Base-by-base conservation (phyloP, 2,329 filamentous ascomycete species). In the Phyllosticta paracitricarpa region DNA sequence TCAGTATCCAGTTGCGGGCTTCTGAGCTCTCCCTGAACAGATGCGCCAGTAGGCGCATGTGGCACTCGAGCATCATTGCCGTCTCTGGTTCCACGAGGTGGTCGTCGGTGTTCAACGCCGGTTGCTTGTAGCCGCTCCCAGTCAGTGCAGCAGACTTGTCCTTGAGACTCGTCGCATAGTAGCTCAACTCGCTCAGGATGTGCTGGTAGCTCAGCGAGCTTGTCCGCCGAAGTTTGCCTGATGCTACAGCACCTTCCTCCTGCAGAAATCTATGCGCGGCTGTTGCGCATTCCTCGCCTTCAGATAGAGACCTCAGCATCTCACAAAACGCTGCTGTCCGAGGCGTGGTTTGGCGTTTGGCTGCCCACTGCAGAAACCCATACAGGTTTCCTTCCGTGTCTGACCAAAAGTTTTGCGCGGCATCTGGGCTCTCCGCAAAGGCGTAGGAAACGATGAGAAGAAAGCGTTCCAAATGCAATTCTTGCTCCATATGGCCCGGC, bases 291-390 rank as follows among this genome's bases (percentile, higher is more conserved):
- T 89, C 84, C 59, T 90, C 84, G 58, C 91, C 91, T 58, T 87
- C 86, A 0, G 94, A 90, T 56, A 99, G 87, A 1, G 92, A 88
- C 69, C 91, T 89, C 17, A 99, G 79, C 86, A 99, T 93, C 71
- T 97, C 93, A 73, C 94, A 99, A 68, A 97, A 99, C 12, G 93
- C 92, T 64, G 91, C 94, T 63, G 96, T 92, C 25, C 96, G 82
- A n/a, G 94, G 94, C 0, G 95, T 97, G 0, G 95, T 96, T 63
- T 96, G 91, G 68, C 94, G 83, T 67, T 91, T 88, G 3, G 94
- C 96, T n/a, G 92, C 89, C 94, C 94, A 99, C 65, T 96, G 89
- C 71, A 99, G 82, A 71, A 99, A 99, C 0, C 94, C 94, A 64
- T 92, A 89, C 33, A 99, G 79, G 67, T 97, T 96, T 70, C 91